Percentiles rank a stretch among this genome's conserved stretches.
phyloP scores from a whole-genome alignment of 2,329 filamentous ascomycete species.

The Penicillium janthinellum region DNA sequence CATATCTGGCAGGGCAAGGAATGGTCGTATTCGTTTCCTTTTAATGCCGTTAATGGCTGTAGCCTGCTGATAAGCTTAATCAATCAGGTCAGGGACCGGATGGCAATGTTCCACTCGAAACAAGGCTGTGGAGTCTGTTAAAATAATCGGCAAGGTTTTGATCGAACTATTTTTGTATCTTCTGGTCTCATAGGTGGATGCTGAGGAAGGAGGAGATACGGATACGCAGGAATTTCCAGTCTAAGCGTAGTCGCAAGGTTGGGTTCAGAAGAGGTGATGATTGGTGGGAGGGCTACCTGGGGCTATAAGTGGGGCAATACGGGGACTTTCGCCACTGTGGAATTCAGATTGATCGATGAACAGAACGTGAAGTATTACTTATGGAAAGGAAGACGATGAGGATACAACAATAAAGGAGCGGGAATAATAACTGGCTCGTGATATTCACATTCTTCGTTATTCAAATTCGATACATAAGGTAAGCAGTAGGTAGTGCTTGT shows the following conservation, averaged over 20 bases:
- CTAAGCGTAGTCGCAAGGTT: background rate
- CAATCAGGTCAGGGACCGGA: background rate
- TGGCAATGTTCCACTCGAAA: background rate
- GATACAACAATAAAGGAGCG: no score
- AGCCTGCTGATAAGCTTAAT: background rate
- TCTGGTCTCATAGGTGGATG: background rate
- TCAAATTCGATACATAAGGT: constrained; percentile 6
- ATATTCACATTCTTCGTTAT: constrained; percentile 9
- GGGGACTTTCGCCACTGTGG: background rate
- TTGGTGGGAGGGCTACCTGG: background rate
- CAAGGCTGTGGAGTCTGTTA: background rate
- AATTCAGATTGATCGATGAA: no score
- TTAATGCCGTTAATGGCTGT: constrained; percentile 9
- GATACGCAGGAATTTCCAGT: constrained; percentile 15
- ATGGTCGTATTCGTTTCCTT: constrained; percentile 19
- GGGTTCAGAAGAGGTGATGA: background rate
- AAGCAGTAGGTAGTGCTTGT: constrained; percentile 2
- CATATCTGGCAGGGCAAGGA: background rate
- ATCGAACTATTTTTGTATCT: background rate
- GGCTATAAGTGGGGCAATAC: background rate
- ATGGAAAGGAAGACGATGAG: no score
- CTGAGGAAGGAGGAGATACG: constrained; percentile 1
- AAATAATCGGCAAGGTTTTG: background rate
- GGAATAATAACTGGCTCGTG: background rate
- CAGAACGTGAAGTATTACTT: no score